Percentiles rank a stretch among this genome's conserved stretches.
phyloP scores from a whole-genome alignment of 257 asterid genomes.

The Henckelia pumila region DNA sequence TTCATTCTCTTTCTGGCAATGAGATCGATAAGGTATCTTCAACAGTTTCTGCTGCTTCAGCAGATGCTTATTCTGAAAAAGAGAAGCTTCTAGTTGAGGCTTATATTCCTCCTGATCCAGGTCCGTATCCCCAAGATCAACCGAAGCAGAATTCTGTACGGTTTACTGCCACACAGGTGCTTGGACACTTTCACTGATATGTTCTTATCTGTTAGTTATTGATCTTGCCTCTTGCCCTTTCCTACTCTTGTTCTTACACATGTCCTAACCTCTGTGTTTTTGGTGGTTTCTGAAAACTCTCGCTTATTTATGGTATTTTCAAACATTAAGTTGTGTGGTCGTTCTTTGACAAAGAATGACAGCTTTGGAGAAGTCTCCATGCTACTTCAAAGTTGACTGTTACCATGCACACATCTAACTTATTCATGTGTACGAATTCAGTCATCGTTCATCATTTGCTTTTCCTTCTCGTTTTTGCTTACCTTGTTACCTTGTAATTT shows the following conservation, averaged over 20 bases:
- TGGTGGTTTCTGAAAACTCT: background rate
- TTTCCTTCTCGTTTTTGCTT: conserved; percentile 5
- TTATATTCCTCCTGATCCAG: conserved; percentile 89
- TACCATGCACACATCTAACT: conserved; percentile 2
- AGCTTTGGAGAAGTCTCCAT: too few species aligned
- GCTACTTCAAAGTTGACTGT: too few species aligned
- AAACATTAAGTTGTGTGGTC: background rate
- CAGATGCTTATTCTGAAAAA: conserved; percentile 44
- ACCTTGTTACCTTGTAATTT: conserved; percentile 13
- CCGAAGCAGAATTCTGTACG: conserved; percentile 90
- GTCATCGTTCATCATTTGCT: background rate
- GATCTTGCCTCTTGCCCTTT: background rate
- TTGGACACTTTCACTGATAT: conserved; percentile 22
- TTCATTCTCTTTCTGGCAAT: conserved; percentile 60
- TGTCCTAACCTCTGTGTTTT: background rate
- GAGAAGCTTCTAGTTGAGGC: conserved; percentile 77
- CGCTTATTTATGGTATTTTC: conserved; percentile 6
- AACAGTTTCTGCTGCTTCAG: conserved; percentile 32
- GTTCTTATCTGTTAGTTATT: conserved; percentile 11
- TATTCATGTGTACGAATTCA: conserved; percentile 8
- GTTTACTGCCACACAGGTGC: conserved; percentile 96
- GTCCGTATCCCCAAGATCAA: conserved; percentile 98
- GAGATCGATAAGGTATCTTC: conserved; percentile 42
- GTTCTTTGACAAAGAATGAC: background rate
- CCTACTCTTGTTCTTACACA: background rate